phyloP scores from a whole-genome alignment of 371 early-diverging fungal species.

The Blyttiomyces sp. region DNA sequence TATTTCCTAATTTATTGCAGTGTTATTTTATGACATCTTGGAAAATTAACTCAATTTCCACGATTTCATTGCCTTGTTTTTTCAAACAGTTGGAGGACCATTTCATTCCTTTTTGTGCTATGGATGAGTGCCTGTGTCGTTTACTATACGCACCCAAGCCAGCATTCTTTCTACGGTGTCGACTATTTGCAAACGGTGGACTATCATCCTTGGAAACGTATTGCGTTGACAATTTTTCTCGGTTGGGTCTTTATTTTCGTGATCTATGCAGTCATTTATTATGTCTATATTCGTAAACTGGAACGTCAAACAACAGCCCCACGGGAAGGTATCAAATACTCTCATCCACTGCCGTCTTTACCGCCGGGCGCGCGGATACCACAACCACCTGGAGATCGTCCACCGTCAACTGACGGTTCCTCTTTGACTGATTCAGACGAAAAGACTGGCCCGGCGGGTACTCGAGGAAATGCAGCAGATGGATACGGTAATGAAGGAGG shows the following conservation, averaged over 20 bases:
- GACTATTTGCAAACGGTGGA: not conserved
- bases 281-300: slow-evolving; percentile 2
- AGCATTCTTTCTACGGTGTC: slow-evolving; percentile 17
- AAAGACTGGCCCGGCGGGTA: too few relatives aligned
- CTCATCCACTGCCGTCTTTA: too few relatives aligned
- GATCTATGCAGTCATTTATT: slow-evolving; percentile 11
- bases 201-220: slow-evolving; percentile 23
- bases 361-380: too few relatives aligned
- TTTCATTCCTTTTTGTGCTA: slow-evolving; percentile 22
- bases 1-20: too few relatives aligned
- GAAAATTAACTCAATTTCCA: too few relatives aligned
- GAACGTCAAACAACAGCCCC: slow-evolving; percentile 1
- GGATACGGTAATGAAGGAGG: too few relatives aligned
- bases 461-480: too few relatives aligned
- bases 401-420: too few relatives aligned
- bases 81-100: slow-evolving; percentile 14
- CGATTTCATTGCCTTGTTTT: too few relatives aligned
- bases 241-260: slow-evolving; percentile 21
- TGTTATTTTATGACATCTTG: too few relatives aligned
- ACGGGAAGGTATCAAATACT: not conserved
- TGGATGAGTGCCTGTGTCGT: slow-evolving; percentile 34
- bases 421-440: too few relatives aligned
- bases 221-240: slow-evolving; percentile 8
- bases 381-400: too few relatives aligned
- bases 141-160: slow-evolving; percentile 26